Evolutionary conservation across 495 filamentous ascomycete genomes (phyloP).

Genomic region (Tricharina praecox): DNA sequence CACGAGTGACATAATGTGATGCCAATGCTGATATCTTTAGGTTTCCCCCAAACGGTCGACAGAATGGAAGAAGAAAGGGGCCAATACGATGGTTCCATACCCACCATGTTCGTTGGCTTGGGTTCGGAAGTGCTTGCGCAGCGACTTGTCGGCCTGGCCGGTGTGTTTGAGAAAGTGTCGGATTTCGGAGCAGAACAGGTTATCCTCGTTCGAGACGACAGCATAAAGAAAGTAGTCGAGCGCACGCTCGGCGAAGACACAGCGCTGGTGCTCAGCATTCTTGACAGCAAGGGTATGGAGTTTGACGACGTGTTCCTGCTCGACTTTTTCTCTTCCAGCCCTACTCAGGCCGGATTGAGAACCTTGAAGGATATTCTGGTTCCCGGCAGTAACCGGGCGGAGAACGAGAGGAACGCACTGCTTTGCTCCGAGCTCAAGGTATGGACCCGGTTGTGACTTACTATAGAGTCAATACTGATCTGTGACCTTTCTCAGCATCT

Average conservation of each 20-base stretch:
- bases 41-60: slow-evolving; percentile 31
- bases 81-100: slow-evolving; percentile 28
- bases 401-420: slow-evolving; percentile 1
- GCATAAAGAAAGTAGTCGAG: slow-evolving; percentile 25
- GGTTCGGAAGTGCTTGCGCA: slow-evolving; percentile 21
- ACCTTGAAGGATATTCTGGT: background rate
- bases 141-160: slow-evolving; percentile 20
- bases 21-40: background rate
- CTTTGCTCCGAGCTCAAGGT: slow-evolving; percentile 4
- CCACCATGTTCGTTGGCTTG: slow-evolving; percentile 30
- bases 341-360: background rate
- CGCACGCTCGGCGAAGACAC: slow-evolving; percentile 23
- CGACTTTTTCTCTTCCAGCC: slow-evolving; percentile 24
- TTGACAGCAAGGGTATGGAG: slow-evolving; percentile 35
- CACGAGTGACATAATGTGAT: too few species aligned
- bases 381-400: background rate
- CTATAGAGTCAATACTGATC: too few species aligned
- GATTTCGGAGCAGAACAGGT: slow-evolving; percentile 34
- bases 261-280: slow-evolving; percentile 31
- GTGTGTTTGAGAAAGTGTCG: slow-evolving; percentile 21
- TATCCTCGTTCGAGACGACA: slow-evolving; percentile 31
- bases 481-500: background rate
- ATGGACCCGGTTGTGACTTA: background rate
- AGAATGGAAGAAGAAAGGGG: slow-evolving; percentile 31
- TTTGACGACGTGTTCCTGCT: slow-evolving; percentile 32